Percentiles rank a stretch among this genome's conserved stretches.
These are phyloP conservation scores for Coffea canephora DNA, from an alignment of 257 asterid genomes.

Conservation along the genomic window DNA sequence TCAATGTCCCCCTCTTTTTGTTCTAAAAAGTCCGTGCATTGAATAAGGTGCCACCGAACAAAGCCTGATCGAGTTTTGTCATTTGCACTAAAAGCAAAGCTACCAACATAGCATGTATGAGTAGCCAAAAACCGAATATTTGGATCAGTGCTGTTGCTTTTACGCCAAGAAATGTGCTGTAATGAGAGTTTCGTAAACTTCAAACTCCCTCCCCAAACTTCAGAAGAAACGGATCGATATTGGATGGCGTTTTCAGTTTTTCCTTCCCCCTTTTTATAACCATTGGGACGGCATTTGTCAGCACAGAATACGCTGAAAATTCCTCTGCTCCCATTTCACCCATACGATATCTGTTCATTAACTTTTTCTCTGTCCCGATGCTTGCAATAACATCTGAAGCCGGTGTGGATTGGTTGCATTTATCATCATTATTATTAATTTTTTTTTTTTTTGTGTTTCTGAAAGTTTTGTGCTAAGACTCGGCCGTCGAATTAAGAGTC, in stretches of 20 bases:
- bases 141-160: not conserved
- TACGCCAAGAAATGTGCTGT: constrained; percentile 15
- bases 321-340: not conserved
- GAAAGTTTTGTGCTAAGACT: not conserved
- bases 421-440: no score
- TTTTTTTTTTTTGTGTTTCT: not conserved
- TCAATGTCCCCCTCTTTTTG: constrained; percentile 1
- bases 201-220: constrained; percentile 1
- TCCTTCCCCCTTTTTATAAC: not conserved
- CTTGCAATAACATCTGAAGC: not conserved
- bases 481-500: not conserved
- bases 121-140: not conserved
- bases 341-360: not conserved
- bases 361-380: not conserved
- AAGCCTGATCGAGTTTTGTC: not conserved
- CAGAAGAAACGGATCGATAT: no score
- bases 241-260: no score
- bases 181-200: constrained; percentile 13
- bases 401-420: not conserved
- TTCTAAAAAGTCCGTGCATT: constrained; percentile 5
- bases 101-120: not conserved
- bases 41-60: constrained; percentile 8
- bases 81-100: not conserved
- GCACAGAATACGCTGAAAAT: not conserved
- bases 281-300: not conserved